phyloP scores from a whole-genome alignment of 176 grass and related monocot species.

The Bromus sterilis region DNA sequence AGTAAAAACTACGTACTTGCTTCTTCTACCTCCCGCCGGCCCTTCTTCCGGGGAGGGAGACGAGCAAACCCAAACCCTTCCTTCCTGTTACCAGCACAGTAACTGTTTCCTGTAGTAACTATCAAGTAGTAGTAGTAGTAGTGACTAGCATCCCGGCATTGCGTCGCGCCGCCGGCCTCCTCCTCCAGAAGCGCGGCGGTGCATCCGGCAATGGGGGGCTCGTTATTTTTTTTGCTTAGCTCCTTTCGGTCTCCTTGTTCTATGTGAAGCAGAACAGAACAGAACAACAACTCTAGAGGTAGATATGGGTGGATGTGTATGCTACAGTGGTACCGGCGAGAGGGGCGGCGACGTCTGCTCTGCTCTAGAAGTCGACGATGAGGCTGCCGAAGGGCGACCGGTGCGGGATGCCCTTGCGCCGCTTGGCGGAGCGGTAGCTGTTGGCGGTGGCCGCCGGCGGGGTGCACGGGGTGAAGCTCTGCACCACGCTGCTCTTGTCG shows the following conservation, averaged over 20 bases:
- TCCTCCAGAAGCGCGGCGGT: conserved; percentile 39
- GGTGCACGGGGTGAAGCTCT: conserved; percentile 67
- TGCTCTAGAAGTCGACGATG: conserved; percentile 47
- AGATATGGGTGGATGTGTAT: conserved; percentile 13
- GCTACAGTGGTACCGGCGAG: conserved; percentile 18
- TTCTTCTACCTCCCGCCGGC: neutral
- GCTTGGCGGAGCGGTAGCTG: conserved; percentile 56
- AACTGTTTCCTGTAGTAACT: neutral
- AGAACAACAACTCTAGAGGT: neutral
- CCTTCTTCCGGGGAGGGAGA: neutral
- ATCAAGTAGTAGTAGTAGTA: neutral
- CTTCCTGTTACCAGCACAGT: conserved; percentile 24
- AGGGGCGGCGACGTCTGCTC: neutral
- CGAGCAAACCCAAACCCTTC: conserved; percentile 18
- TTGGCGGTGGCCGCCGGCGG: conserved; percentile 46
- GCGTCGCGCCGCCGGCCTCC: conserved; percentile 41
- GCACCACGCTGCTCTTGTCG: conserved; percentile 65
- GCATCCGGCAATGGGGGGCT: conserved; percentile 17
- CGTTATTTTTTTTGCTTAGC: conserved; percentile 22
- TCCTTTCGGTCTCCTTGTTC: conserved; percentile 23
- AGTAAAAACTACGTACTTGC: conserved; percentile 2
- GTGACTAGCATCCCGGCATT: conserved; percentile 5
- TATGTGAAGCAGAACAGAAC: neutral
- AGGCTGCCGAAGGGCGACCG: conserved; percentile 81
- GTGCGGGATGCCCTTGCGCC: conserved; percentile 92